Conservation (phyloP, 371 early-diverging fungal genomes). For the Coemansia sp. region DNA sequence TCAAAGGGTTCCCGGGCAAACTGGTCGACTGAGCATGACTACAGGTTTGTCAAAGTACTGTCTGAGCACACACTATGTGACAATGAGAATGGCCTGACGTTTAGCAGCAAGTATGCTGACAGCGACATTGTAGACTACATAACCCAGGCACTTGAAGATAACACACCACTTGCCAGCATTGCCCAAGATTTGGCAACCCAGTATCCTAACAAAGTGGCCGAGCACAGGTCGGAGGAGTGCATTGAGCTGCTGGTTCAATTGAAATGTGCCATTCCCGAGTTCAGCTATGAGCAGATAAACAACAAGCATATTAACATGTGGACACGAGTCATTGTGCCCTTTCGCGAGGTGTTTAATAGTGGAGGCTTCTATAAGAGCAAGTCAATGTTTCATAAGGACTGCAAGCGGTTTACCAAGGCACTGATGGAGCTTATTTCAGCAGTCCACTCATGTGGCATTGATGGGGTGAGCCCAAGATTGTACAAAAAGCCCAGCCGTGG, state of each 20-base stretch:
- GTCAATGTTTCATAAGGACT: constrained; percentile 34
- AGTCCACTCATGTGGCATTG: not conserved
- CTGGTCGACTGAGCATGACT: constrained; percentile 29
- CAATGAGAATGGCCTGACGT: constrained; percentile 4
- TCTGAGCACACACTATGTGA: constrained; percentile 23
- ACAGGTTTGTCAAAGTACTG: constrained; percentile 20
- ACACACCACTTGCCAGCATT: not conserved
- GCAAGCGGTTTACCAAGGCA: constrained; percentile 34
- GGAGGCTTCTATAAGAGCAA: constrained; percentile 33
- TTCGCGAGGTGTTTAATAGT: constrained; percentile 13
- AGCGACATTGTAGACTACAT: constrained; percentile 15
- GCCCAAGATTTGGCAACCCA: constrained; percentile 8
- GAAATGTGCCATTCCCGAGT: constrained; percentile 9
- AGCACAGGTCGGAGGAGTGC: constrained; percentile 18
- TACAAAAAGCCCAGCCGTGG: not conserved
- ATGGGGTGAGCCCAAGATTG: not conserved
- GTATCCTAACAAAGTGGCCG: constrained; percentile 27
- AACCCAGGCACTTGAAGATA: constrained; percentile 1
- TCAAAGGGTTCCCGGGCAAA: not conserved
- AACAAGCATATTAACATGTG: constrained; percentile 46
- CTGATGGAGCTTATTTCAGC: constrained; percentile 12
- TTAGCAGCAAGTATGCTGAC: constrained; percentile 28
- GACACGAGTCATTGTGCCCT: constrained; percentile 34
- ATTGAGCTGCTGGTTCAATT: constrained; percentile 26
- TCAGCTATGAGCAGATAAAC: constrained; percentile 29